Conservation (phyloP, 2,329 filamentous ascomycete species). For the Aspergillus sp. region DNA sequence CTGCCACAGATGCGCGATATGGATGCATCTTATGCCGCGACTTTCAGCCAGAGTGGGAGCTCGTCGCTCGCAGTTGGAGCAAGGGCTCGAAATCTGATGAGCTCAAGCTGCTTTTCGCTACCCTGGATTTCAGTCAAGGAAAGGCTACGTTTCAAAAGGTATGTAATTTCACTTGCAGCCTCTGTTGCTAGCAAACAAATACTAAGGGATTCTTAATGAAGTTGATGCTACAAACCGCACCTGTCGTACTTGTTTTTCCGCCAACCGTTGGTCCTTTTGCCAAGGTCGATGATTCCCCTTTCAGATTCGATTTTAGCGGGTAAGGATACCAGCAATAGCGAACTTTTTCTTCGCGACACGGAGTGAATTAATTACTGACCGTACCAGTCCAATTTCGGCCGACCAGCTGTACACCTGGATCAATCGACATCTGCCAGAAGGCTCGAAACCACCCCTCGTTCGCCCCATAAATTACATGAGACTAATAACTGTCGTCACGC, state of each 20-base stretch:
- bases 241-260: constrained; percentile 82
- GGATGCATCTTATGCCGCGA: constrained; percentile 84
- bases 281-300: constrained; percentile 64
- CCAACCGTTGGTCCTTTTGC: constrained; percentile 82
- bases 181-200: neutral
- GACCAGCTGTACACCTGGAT: constrained; percentile 81
- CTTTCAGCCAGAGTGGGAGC: constrained; percentile 91
- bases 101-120: constrained; percentile 69
- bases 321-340: constrained; percentile 43
- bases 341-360: neutral
- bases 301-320: constrained; percentile 87
- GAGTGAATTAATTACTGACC: constrained; percentile 1
- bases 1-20: constrained; percentile 78
- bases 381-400: constrained; percentile 65
- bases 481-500: constrained; percentile 66
- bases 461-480: constrained; percentile 86
- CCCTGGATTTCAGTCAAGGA: constrained; percentile 84
- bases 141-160: constrained; percentile 85
- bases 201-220: constrained; percentile 39
- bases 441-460: constrained; percentile 73
- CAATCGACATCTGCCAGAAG: constrained; percentile 71
- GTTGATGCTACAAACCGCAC: constrained; percentile 92
- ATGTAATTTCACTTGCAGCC: constrained; percentile 29
- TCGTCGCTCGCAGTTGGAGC: constrained; percentile 81
- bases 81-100: constrained; percentile 68